These are phyloP conservation scores for Mycena venus DNA, from an alignment of 768 basidiomycete genomes.

Conservation along the genomic window DNA sequence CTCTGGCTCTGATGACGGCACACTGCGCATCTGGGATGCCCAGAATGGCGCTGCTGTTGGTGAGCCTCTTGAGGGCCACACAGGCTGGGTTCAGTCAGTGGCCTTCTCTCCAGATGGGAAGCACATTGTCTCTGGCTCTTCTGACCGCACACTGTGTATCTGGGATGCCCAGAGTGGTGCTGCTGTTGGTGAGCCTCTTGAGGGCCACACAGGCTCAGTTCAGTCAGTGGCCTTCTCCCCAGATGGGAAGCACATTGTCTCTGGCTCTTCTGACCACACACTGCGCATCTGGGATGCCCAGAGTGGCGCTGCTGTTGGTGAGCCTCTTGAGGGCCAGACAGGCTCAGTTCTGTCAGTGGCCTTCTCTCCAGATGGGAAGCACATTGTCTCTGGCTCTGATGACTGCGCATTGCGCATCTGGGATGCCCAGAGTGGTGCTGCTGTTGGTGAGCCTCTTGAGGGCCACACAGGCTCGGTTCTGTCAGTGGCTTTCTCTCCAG, in stretches of 20 bases:
- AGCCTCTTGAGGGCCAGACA: not conserved
- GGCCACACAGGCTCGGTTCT: too few relatives aligned
- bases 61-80: not conserved
- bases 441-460: not conserved
- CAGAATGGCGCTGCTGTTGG: not conserved
- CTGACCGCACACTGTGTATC: not conserved
- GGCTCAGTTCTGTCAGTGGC: not conserved
- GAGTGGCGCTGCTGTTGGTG: not conserved
- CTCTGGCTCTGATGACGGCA: too few relatives aligned
- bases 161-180: not conserved
- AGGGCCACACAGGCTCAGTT: not conserved
- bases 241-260: not conserved
- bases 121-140: not conserved
- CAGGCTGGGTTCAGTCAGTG: not conserved
- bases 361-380: too few relatives aligned
- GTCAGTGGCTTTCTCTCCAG: too few relatives aligned
- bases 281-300: conserved; percentile 1
- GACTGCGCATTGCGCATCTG: not conserved
- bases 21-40: not conserved
- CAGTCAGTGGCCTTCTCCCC: too few relatives aligned
- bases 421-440: not conserved
- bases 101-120: not conserved
- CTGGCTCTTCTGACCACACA: not conserved
- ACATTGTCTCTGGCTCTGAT: too few relatives aligned
- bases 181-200: not conserved